Percentiles rank a stretch among this genome's conserved stretches.
Evolutionary conservation across 1,284 basidiomycete genomes (phyloP).

Genomic region (Sporisorium graminicola): DNA sequence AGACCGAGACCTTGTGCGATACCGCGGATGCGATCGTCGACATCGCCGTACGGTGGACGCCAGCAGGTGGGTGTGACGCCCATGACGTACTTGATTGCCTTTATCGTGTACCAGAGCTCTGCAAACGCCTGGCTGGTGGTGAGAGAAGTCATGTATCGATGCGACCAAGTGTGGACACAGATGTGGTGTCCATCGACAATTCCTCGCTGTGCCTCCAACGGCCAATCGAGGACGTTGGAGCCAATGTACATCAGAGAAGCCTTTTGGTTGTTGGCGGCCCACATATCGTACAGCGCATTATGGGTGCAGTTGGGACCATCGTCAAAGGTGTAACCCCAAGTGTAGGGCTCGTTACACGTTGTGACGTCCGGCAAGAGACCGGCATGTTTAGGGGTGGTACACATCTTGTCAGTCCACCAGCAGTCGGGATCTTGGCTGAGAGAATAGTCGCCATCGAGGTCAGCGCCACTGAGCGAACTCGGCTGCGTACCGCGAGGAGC

Average conservation of each 20-base stretch:
- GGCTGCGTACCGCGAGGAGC: slow-evolving; percentile 62
- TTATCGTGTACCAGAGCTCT: slow-evolving; percentile 73
- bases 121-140: slow-evolving; percentile 73
- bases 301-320: slow-evolving; percentile 72
- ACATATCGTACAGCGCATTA: slow-evolving; percentile 73
- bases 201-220: slow-evolving; percentile 72
- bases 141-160: slow-evolving; percentile 72
- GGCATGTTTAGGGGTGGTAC: slow-evolving; percentile 60
- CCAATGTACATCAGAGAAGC: slow-evolving; percentile 72
- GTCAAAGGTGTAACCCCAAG: slow-evolving; percentile 73
- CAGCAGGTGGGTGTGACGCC: slow-evolving; percentile 72
- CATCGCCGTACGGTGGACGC: slow-evolving; percentile 72
- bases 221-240: slow-evolving; percentile 74
- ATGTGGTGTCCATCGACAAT: slow-evolving; percentile 57
- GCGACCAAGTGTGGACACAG: slow-evolving; percentile 70
- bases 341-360: slow-evolving; percentile 71
- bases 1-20: slow-evolving; percentile 72
- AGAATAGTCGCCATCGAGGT: slow-evolving; percentile 15
- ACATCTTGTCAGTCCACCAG: slow-evolving; percentile 57
- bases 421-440: slow-evolving; percentile 52
- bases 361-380: slow-evolving; percentile 69
- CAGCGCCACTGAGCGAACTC: slow-evolving; percentile 5
- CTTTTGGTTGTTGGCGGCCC: slow-evolving; percentile 71
- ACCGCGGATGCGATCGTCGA: slow-evolving; percentile 73
- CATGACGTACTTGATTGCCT: slow-evolving; percentile 72